Base-by-base conservation (phyloP, 192 early-diverging fungal genomes). In the Coemansia sp. region DNA sequence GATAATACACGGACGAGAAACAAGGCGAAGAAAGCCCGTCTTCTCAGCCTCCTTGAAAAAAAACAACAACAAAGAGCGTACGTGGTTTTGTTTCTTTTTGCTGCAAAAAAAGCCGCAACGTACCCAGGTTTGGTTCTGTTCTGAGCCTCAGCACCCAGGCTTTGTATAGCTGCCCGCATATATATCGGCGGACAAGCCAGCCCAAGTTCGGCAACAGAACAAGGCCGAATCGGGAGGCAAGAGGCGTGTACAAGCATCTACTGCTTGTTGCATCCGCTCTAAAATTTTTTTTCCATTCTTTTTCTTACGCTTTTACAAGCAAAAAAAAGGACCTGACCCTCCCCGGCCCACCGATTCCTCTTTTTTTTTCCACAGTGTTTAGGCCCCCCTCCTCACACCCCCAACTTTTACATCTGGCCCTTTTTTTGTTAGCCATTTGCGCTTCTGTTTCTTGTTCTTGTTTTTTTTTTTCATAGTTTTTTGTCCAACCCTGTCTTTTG, bases 381-480 rank as follows among this genome's bases (percentile, higher is more conserved):
- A 7, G 16, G 7, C 7, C 42, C 42, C 42, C 4, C 42, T 45
- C 42, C 42, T 45, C 42, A 45, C 42, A 45, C 42, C 42, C 42
- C 42, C 42, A 45, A 45, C 42, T 45, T 45, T 45, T 45, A 45
- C 42, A 45, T 45, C 42, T 45, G 42, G 42, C 42, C 42, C 42
- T 45, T 45, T 45, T 45, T 45, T 45, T 45, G 3, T 45, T 12
- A 45, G 42, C 42, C 14, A 45, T 45, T 45, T 25, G n/a, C n/a
- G 42, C 42, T 2, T 2, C 11, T 14, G 3, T 45, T 14, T 3
- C 8, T 2, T 11, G 42, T 11, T 45, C 16, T 45, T 45, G 8
- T 45, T 45, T 7, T 45, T 45, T 14, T 11, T 45, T 11, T 45
- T 11, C 2, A 7, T 45, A 2, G 11, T 45, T 45, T 2, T 45